Evolutionary conservation across 2,329 filamentous ascomycete genomes (phyloP).

Genomic region (Fusarium pininemorale): DNA sequence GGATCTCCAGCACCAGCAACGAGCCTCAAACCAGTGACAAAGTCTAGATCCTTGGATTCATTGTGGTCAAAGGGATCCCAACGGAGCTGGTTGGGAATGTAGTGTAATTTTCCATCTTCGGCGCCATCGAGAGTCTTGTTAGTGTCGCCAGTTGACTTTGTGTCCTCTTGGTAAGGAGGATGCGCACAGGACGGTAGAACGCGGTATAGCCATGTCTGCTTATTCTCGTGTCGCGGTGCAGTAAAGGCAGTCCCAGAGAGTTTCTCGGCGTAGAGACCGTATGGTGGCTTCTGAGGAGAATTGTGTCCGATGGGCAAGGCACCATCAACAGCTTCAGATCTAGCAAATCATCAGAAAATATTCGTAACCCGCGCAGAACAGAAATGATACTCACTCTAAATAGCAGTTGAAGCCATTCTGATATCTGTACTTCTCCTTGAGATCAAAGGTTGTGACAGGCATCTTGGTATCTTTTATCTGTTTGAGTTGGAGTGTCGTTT

Average conservation of each 20-base stretch:
- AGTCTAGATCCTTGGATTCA: conserved; percentile 59
- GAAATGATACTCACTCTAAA: conserved; percentile 69
- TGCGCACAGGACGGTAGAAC: conserved; percentile 73
- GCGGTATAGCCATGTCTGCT: conserved; percentile 77
- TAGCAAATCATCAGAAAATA: conserved; percentile 46
- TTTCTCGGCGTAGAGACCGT: conserved; percentile 85
- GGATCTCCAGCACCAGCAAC: conserved; percentile 84
- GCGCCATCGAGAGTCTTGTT: conserved; percentile 39
- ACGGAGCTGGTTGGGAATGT: conserved; percentile 78
- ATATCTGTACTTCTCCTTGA: conserved; percentile 73
- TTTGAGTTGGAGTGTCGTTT: neutral
- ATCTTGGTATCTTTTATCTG: conserved; percentile 47
- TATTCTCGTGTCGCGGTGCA: conserved; percentile 73
- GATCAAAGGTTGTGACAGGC: conserved; percentile 60
- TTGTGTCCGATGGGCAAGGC: conserved; percentile 80
- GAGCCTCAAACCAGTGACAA: conserved; percentile 69
- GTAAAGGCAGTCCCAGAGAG: conserved; percentile 78
- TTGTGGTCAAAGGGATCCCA: conserved; percentile 85
- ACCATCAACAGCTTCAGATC: conserved; percentile 78
- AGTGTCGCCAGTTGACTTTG: conserved; percentile 39
- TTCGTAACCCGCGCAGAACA: neutral
- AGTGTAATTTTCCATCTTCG: conserved; percentile 43
- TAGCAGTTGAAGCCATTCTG: conserved; percentile 81
- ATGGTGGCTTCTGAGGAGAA: conserved; percentile 81
- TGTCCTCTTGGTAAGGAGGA: conserved; percentile 61